phyloP scores from a whole-genome alignment of 2,329 filamentous ascomycete species.

The Nigrospora osmanthi region DNA sequence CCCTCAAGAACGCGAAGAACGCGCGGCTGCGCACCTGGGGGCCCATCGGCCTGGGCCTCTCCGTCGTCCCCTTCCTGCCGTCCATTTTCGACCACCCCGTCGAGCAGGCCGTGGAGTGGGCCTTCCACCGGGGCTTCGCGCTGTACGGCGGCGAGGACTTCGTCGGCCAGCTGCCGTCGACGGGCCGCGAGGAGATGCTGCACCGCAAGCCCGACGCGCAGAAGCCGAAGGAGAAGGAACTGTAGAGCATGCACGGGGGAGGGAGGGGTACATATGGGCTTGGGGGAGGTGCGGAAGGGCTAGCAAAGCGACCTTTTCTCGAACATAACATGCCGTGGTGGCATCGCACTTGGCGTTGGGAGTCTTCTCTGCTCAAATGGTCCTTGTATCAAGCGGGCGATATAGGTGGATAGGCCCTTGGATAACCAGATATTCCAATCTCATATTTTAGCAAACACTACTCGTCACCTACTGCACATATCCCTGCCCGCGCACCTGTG shows the following conservation, averaged over 20 bases:
- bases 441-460: too few species aligned
- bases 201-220: constrained; percentile 37
- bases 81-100: constrained; percentile 86
- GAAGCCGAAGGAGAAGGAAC: constrained; percentile 27
- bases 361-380: too few species aligned
- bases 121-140: constrained; percentile 77
- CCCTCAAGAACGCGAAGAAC: constrained; percentile 79
- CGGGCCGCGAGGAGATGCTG: constrained; percentile 42
- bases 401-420: too few species aligned
- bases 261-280: too few species aligned
- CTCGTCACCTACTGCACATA: too few species aligned
- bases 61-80: constrained; percentile 76
- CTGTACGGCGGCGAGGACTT: constrained; percentile 55
- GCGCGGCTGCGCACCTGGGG: constrained; percentile 71
- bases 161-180: constrained; percentile 47
- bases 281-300: too few species aligned
- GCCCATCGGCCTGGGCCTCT: constrained; percentile 76
- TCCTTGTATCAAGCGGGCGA: too few species aligned
- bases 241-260: constrained; percentile 8
- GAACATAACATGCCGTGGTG: too few species aligned
- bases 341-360: too few species aligned
- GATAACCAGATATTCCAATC: too few species aligned
- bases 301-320: too few species aligned
- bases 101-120: constrained; percentile 83
- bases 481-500: too few species aligned